phyloP scores from a whole-genome alignment of 2,329 filamentous ascomycete species.

The Neodidymelliopsis sp. region DNA sequence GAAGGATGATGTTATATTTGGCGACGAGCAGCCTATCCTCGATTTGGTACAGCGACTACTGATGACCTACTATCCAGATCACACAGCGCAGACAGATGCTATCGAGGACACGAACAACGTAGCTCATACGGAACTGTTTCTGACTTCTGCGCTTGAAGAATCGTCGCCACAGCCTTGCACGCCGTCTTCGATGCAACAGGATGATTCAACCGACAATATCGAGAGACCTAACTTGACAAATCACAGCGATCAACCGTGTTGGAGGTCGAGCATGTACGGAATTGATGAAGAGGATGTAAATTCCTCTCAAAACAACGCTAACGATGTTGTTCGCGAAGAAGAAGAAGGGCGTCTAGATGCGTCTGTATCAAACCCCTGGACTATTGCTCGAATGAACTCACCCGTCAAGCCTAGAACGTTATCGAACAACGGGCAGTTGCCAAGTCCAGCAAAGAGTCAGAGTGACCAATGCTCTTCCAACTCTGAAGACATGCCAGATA shows the following conservation, averaged over 20 bases:
- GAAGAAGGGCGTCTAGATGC: conserved; percentile 43
- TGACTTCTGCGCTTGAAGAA: neutral
- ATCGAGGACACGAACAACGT: neutral
- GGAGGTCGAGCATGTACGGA: conserved; percentile 51
- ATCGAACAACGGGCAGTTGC: conserved; percentile 27
- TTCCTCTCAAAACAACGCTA: conserved; percentile 23
- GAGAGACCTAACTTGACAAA: neutral
- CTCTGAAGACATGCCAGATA: conserved; percentile 1
- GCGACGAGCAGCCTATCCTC: conserved; percentile 60
- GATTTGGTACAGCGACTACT: conserved; percentile 56
- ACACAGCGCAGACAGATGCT: conserved; percentile 10
- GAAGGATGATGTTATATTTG: conserved; percentile 76
- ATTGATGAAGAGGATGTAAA: conserved; percentile 48
- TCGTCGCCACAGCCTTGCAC: neutral
- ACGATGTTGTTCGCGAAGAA: conserved; percentile 31
- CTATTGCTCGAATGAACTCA: conserved; percentile 57
- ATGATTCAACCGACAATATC: neutral
- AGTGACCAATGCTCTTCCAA: conserved; percentile 21
- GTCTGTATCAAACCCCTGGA: conserved; percentile 58
- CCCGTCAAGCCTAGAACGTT: conserved; percentile 25
- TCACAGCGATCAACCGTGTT: conserved; percentile 16
- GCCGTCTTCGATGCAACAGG: neutral
- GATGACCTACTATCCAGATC: conserved; percentile 43
- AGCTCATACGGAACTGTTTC: conserved; percentile 6
- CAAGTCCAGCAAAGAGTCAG: conserved; percentile 35